These are phyloP conservation scores for Lactarius pseudohatsudake DNA, from an alignment of 768 basidiomycete genomes.

Conservation along the genomic window DNA sequence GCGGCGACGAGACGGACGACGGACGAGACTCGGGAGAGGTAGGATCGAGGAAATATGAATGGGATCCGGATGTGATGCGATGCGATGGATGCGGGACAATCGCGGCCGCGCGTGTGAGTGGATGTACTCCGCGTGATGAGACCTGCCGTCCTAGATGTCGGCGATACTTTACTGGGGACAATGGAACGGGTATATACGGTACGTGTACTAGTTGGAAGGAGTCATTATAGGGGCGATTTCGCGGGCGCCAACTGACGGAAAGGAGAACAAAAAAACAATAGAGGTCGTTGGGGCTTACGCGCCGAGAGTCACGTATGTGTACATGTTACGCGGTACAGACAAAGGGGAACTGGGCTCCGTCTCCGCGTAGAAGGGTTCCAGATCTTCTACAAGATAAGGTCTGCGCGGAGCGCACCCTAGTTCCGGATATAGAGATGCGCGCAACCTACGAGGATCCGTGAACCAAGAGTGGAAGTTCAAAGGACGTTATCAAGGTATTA, in stretches of 20 bases:
- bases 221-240: constrained; percentile 12
- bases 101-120: not conserved
- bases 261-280: not conserved
- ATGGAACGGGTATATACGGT: not conserved
- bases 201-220: not conserved
- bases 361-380: constrained; percentile 19
- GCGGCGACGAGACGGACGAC: constrained; percentile 7
- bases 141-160: not conserved
- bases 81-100: constrained; percentile 15
- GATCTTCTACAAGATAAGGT: constrained; percentile 29
- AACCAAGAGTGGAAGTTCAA: constrained; percentile 1
- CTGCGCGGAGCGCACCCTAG: constrained; percentile 14
- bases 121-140: not conserved
- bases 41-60: not conserved
- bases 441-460: constrained; percentile 17
- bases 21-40: not conserved
- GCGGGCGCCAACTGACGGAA: constrained; percentile 9
- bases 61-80: not conserved
- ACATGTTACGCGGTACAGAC: not conserved
- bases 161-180: not conserved
- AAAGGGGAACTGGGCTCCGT: constrained; percentile 4
- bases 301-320: not conserved
- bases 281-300: constrained; percentile 2
- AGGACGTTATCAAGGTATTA: constrained; percentile 10
- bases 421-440: constrained; percentile 12